phyloP scores from a whole-genome alignment of 2,329 filamentous ascomycete species.

The Cordyceps pruinosa region DNA sequence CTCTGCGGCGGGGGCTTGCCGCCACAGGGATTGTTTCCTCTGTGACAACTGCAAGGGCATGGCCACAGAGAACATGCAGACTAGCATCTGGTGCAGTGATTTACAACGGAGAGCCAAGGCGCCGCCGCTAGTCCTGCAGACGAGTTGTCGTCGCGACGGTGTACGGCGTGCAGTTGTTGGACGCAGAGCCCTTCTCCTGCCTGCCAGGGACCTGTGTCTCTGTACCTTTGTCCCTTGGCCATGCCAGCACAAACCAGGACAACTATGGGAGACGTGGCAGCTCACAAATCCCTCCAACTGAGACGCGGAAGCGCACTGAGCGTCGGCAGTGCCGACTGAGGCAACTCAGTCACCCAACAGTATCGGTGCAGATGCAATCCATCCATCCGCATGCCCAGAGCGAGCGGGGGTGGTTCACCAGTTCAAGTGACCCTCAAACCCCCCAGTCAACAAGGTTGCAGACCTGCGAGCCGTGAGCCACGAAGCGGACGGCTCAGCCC shows the following conservation, averaged over 20 bases:
- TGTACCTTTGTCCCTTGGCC: not conserved
- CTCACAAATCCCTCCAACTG: not conserved
- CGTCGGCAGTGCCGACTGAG: not conserved
- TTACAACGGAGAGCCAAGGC: not conserved
- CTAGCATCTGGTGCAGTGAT: not conserved
- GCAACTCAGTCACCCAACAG: not conserved
- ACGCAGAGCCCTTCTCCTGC: not conserved
- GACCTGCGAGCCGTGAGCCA: not conserved
- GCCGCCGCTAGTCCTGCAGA: not conserved
- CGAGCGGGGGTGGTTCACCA: not conserved
- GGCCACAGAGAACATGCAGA: not conserved
- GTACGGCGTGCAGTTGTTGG: not conserved
- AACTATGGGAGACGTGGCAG: not conserved
- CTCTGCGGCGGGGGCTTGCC: not conserved
- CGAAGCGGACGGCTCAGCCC: not conserved
- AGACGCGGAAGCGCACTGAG: not conserved
- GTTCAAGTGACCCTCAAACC: slow-evolving; percentile 1
- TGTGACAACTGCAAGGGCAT: slow-evolving; percentile 1
- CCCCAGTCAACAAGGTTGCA: not conserved
- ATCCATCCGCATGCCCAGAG: not conserved
- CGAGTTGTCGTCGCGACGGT: not conserved
- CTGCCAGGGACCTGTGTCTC: too few species aligned
- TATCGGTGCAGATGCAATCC: not conserved
- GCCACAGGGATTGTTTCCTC: not conserved
- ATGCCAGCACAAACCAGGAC: not conserved